Percentiles rank a stretch among this genome's conserved stretches.
Conservation (phyloP, 306 rosid genomes). For the Sophora flavescens region DNA sequence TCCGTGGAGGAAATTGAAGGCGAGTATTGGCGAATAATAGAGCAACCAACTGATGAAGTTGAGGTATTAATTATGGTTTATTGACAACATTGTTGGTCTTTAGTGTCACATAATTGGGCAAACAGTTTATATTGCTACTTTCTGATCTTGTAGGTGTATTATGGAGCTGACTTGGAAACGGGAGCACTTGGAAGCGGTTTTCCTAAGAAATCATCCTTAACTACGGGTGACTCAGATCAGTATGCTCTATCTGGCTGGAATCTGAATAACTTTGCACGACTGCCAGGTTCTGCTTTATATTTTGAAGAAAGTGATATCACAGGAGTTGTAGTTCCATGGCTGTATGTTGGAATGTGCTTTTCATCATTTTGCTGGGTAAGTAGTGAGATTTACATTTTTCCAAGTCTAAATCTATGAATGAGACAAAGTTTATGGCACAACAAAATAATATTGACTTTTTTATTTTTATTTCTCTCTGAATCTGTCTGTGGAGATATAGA, state of each 20-base stretch:
- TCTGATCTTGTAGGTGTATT: conserved; percentile 67
- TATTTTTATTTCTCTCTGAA: background rate
- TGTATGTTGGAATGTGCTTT: conserved; percentile 96
- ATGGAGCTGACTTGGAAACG: conserved; percentile 95
- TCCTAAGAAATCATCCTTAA: conserved; percentile 64
- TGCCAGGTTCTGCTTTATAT: conserved; percentile 85
- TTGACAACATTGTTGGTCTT: conserved; percentile 26
- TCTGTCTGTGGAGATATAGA: background rate
- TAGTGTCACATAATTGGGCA: conserved; percentile 30
- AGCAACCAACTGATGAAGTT: conserved; percentile 81
- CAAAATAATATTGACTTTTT: conserved; percentile 2
- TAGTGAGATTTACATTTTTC: conserved; percentile 34
- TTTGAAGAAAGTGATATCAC: conserved; percentile 91
- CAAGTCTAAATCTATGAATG: conserved; percentile 27
- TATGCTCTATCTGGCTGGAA: conserved; percentile 89
- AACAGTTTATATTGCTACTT: conserved; percentile 34
- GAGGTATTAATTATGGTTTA: conserved; percentile 67
- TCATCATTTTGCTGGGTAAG: conserved; percentile 97
- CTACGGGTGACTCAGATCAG: conserved; percentile 51
- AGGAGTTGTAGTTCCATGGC: conserved; percentile 96
- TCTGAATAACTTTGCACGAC: conserved; percentile 81
- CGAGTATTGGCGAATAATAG: conserved; percentile 95
- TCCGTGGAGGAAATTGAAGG: conserved; percentile 88
- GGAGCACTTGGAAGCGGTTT: conserved; percentile 88
- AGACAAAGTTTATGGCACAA: conserved; percentile 12